Base-by-base conservation (phyloP, 805 yeast species). In the Kodamaea laetipori region DNA sequence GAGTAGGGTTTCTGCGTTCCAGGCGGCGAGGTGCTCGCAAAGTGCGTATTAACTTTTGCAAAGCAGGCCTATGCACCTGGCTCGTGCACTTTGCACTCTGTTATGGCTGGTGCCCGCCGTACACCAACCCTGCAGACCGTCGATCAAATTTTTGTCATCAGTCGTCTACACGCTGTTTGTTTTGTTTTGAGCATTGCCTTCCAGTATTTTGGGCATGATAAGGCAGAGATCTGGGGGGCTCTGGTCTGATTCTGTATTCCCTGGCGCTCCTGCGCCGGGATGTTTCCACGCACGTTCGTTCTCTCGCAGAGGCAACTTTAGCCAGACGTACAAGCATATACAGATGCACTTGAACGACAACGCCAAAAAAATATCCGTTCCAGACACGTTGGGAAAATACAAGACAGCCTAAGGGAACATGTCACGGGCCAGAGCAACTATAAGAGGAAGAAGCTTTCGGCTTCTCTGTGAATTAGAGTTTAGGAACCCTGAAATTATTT, bases 131-230 rank as follows among this genome's bases (percentile, higher is more conserved):
- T n/a, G n/a, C n/a, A n/a, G n/a, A n/a, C n/a, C n/a, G n/a, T n/a
- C n/a, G n/a, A n/a, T n/a, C n/a, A n/a, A n/a, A n/a, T n/a, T n/a
- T n/a, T n/a, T n/a, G n/a, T n/a, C n/a, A n/a, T 30, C 34, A 30
- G 34, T 30, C 34, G 34, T 30, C 34, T 30, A 30, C 34, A 30
- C 17, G 31, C 31, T 27, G 31, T 30, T 30, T 30, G 34, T 30
- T 30, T 30, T 30, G 34, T 30, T 30, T 30, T 30, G 34, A 30
- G 34, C 34, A 30, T 30, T 30, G 34, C 34, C 11, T 30, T 27
- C 31, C 31, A 27, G 31, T 17, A 15, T 30, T 30, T 30, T n/a
- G 34, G 34, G 34, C 34, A 30, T n/a, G 34, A 10, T 11, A 30
- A 19, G 18, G 19, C 34, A 30, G 34, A 30, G 34, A 30, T 30